A percentile compares a stretch with the other conserved stretches of the same genome.
These are phyloP conservation scores for Luzula sylvatica DNA, from an alignment of 176 grass and related monocot genomes.

Conservation along the genomic window DNA sequence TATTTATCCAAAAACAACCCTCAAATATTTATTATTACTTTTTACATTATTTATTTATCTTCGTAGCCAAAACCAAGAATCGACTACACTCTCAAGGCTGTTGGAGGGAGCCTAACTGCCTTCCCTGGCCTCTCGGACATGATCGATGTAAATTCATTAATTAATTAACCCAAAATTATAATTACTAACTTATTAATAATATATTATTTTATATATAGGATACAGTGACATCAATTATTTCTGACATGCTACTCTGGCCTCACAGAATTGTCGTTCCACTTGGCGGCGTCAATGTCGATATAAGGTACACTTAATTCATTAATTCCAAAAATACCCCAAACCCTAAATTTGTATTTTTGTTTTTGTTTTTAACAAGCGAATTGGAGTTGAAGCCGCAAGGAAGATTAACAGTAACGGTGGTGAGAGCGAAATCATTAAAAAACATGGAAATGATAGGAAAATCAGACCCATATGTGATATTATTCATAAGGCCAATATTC, in stretches of 20 bases:
- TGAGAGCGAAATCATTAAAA: constrained; percentile 63
- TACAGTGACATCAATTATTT: constrained; percentile 68
- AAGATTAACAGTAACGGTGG: constrained; percentile 55
- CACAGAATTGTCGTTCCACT: constrained; percentile 92
- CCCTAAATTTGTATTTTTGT: background rate
- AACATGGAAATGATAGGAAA: constrained; percentile 96
- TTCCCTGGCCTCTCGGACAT: constrained; percentile 93
- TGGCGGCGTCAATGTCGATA: constrained; percentile 67
- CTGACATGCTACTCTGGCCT: constrained; percentile 98
- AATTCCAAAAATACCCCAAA: constrained; percentile 2
- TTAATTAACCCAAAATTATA: background rate
- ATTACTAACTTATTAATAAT: constrained; percentile 9
- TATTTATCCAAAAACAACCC: constrained; percentile 8
- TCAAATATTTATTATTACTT: no score
- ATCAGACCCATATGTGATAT: constrained; percentile 83
- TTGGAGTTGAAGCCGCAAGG: constrained; percentile 93
- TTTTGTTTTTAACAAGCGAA: constrained; percentile 53
- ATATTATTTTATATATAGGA: constrained; percentile 43
- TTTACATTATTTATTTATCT: background rate
- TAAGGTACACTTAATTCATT: constrained; percentile 38
- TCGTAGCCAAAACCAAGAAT: constrained; percentile 89
- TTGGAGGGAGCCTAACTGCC: constrained; percentile 91
- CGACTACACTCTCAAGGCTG: constrained; percentile 86
- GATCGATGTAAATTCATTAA: constrained; percentile 58
- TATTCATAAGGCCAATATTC: constrained; percentile 91